Evolutionary conservation across 2,329 filamentous ascomycete species (phyloP), one percentile per base, ranked within the genome.

Genomic region (Dactylellina drechsleri): DNA sequence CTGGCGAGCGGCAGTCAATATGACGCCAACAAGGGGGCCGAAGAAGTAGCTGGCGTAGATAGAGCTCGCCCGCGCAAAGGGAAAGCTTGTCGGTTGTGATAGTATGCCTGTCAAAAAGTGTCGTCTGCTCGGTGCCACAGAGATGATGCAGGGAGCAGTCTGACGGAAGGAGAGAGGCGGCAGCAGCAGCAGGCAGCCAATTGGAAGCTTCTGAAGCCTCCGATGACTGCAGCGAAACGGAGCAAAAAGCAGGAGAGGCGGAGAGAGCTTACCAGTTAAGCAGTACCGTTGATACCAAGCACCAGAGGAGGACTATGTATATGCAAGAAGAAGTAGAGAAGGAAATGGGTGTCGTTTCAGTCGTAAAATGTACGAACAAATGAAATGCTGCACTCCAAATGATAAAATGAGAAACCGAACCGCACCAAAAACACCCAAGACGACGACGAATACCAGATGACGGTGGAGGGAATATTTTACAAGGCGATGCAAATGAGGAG

Each of bases 111-210:
- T 74, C 71, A 67, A 75, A 66, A 58, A 16, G 26, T 68, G 64
- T 68, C 58, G 64, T 68, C 57, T 60, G 71, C 52, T 31, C 31
- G 70, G 64, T 75, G 57, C 57, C 64, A 75, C 64, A 68, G 71
- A 75, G 64, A 68, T 67, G 68, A 59, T 66, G 71, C 71, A 68
- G 57, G 71, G 71, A 47, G 52, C 40, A 45, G 49, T 23, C 41
- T 45, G 41, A 45, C 41, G 41, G n/a, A n/a, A 23, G 13, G 53
- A 45, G n/a, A 52, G 36, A 75, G n/a, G n/a, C n/a, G 20, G 52
- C 57, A 28, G 47, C 45, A 60, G 61, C 45, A 66, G 23, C 43
- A 49, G 54, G 45, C 71, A 65, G 64, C 64, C 71, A 75, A 75
- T 66, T 49, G 61, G 52, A 61, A 20, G 61, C n/a, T 53, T 10